Conservation (phyloP, 2,329 filamentous ascomycete genomes). For the Pseudopyrenochaeta lycopersici region DNA sequence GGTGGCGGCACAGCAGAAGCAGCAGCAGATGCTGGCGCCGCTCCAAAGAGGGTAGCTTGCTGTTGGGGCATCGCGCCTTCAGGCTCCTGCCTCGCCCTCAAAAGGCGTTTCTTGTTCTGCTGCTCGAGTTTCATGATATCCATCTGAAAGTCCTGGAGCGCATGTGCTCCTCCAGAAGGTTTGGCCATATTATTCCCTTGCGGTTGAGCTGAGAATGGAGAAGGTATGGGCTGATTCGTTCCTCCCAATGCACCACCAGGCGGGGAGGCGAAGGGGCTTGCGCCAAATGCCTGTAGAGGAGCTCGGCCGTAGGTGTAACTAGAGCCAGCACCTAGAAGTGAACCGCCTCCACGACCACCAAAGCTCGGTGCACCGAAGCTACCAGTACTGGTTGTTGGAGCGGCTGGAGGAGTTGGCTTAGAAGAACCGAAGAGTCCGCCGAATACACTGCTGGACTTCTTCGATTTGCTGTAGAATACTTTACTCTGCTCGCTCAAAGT, state of each 20-base stretch:
- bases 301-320: neutral
- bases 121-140: slow-evolving; percentile 84
- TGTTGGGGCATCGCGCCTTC: slow-evolving; percentile 4
- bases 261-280: neutral
- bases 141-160: slow-evolving; percentile 83
- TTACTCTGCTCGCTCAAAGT: neutral
- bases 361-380: too few species aligned
- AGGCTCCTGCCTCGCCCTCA: slow-evolving; percentile 73
- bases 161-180: neutral
- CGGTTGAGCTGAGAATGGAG: neutral
- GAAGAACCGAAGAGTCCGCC: neutral
- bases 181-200: neutral
- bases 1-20: neutral
- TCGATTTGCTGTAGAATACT: neutral
- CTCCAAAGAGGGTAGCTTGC: slow-evolving; percentile 3
- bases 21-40: slow-evolving; percentile 7
- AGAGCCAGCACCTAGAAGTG: neutral
- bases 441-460: neutral
- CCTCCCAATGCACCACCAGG: neutral
- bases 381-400: too few species aligned
- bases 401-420: neutral
- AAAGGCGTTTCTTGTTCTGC: slow-evolving; percentile 82
- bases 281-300: neutral
- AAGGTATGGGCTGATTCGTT: neutral
- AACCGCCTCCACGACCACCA: neutral